Conservation (phyloP, 2,329 filamentous ascomycete species). For the Exserohilum turcica region DNA sequence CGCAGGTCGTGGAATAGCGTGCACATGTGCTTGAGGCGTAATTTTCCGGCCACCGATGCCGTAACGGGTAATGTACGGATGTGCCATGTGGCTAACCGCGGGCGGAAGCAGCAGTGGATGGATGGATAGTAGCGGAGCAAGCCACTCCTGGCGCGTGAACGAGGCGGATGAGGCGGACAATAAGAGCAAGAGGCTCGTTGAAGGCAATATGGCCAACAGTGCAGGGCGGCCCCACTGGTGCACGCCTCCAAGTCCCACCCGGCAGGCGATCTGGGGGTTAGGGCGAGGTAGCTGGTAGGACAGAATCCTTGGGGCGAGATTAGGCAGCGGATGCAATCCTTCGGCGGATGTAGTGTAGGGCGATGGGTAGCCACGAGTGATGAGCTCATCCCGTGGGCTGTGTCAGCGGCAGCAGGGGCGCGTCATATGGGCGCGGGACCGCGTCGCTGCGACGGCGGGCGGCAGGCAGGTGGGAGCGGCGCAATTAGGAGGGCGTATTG, state of each 20-base stretch:
- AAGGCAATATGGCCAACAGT: constrained; percentile 12
- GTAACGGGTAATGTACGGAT: constrained; percentile 1
- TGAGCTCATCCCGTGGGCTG: constrained; percentile 5
- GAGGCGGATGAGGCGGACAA: constrained; percentile 16
- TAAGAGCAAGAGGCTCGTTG: constrained; percentile 8
- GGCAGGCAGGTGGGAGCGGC: constrained; percentile 17
- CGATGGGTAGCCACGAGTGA: not conserved
- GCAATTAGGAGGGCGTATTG: constrained; percentile 32
- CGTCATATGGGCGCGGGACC: not conserved
- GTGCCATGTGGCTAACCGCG: constrained; percentile 1
- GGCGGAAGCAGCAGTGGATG: constrained; percentile 17
- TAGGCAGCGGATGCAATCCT: constrained; percentile 8
- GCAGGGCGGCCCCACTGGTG: constrained; percentile 34
- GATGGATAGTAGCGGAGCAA: constrained; percentile 2
- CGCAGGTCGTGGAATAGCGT: not conserved
- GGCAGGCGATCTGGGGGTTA: constrained; percentile 17
- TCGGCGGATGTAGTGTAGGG: not conserved
- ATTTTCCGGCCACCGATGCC: constrained; percentile 1
- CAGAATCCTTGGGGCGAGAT: constrained; percentile 5
- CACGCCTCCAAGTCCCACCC: constrained; percentile 36
- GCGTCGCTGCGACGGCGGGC: not conserved
- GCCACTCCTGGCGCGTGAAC: not conserved
- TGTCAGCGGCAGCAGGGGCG: not conserved
- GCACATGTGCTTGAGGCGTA: not conserved
- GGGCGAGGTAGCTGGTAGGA: no score